Base-by-base conservation (phyloP, 805 yeast species). In the Lachancea mirantina region DNA sequence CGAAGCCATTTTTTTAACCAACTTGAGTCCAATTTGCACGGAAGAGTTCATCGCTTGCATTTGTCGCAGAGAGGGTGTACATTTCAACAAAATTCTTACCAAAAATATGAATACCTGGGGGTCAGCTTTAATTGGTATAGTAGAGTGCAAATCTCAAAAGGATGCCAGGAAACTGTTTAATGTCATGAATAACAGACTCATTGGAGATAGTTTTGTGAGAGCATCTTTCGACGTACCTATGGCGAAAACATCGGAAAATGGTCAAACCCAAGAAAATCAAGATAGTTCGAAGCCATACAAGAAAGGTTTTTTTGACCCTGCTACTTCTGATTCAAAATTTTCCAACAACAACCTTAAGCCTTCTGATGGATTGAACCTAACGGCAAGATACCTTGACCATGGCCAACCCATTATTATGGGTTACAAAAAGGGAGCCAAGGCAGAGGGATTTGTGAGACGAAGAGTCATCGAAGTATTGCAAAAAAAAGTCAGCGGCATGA, bases 11-110 rank as follows among this genome's bases (percentile, higher is more conserved):
- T 47, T 40, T 19, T 33, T 57, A 17, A 41, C 41, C 6, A 52
- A 53, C 24, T 34, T 57, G 18, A 53, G 59, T 30, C 36, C 47
- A 10, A 38, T 53, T 20, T 53, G 60, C 23, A 52, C 47, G 14
- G 42, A 44, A 14, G 47, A 46, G 26, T 56, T 56, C 40, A 26
- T 57, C 17, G 19, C 30, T n/a, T 43, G 41, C 13, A 22, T 54
- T 16, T 53, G 55, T 30, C 23, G 34, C 10, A 49, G 46, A 30
- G 55, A 55, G 30, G 42, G 39, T n/a, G 50, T 57, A 11, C 28
- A 33, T n/a, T 30, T 31, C 30, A 31, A 30, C 11, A 35, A 26
- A n/a, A 40, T 54, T 7, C 36, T 36, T 14, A 36, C 53, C 7
- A 37, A 39, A 4, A 33, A 41, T 19, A 50, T 39, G 24, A 38